A percentile compares a stretch with the other conserved stretches of the same genome.
Conservation (phyloP, 306 rosid genomes). For the Nissolia schottii region DNA sequence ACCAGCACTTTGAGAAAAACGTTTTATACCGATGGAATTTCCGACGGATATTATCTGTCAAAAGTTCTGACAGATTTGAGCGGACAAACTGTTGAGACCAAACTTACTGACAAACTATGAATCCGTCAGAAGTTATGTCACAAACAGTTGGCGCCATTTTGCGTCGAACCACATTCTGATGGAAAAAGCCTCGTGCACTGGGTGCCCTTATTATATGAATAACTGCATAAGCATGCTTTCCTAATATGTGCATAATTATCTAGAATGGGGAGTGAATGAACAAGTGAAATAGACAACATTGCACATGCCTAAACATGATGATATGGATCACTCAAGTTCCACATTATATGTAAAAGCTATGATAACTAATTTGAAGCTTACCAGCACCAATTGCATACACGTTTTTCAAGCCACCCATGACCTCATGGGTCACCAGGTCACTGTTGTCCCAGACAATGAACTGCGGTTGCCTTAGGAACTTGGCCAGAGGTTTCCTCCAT, state of each 20-base stretch:
- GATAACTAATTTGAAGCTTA: constrained; percentile 18
- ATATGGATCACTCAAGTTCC: not conserved
- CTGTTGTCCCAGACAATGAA: constrained; percentile 95
- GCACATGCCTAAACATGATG: not conserved
- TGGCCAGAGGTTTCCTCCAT: constrained; percentile 90
- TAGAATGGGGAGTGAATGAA: not conserved
- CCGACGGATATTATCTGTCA: too few relatives aligned
- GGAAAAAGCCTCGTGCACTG: too few relatives aligned
- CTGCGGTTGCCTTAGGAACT: constrained; percentile 79
- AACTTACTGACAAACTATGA: too few relatives aligned
- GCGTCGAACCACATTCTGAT: too few relatives aligned
- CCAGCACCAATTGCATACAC: constrained; percentile 98
- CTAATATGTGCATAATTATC: not conserved
- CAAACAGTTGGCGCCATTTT: too few relatives aligned
- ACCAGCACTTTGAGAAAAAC: too few relatives aligned
- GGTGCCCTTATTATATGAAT: too few relatives aligned
- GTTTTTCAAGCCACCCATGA: constrained; percentile 98
- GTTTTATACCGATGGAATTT: too few relatives aligned
- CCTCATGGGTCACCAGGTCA: constrained; percentile 90
- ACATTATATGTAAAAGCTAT: not conserved
- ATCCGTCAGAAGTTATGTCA: too few relatives aligned
- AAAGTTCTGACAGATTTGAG: too few relatives aligned
- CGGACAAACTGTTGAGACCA: too few relatives aligned
- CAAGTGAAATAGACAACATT: not conserved
- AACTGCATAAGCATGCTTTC: not conserved